Conservation (phyloP, 768 basidiomycete genomes). For the Psilocybe subaeruginosa region DNA sequence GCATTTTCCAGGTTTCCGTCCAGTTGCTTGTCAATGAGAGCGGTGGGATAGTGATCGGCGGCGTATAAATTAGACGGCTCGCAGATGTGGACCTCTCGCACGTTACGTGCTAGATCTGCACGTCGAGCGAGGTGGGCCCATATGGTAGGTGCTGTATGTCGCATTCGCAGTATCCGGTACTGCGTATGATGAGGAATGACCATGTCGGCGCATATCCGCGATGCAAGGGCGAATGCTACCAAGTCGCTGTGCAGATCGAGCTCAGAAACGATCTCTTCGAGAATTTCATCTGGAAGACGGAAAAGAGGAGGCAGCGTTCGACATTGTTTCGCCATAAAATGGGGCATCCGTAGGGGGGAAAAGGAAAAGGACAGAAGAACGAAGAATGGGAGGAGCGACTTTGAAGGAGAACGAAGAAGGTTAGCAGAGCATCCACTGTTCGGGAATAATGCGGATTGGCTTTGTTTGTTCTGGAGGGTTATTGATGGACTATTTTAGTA, state of each 20-base stretch:
- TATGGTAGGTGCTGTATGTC: constrained; percentile 39
- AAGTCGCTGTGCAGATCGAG: constrained; percentile 44
- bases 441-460: constrained; percentile 20
- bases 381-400: constrained; percentile 17
- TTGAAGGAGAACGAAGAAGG: constrained; percentile 18
- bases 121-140: constrained; percentile 56
- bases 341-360: constrained; percentile 22
- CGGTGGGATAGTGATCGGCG: constrained; percentile 44
- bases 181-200: constrained; percentile 52
- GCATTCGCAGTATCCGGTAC: constrained; percentile 51
- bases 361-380: constrained; percentile 15
- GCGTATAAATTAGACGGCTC: constrained; percentile 37
- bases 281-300: constrained; percentile 47
- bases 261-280: constrained; percentile 49
- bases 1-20: constrained; percentile 27
- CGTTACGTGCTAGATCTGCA: constrained; percentile 48
- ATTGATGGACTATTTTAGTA: constrained; percentile 17
- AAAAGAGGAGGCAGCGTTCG: constrained; percentile 30
- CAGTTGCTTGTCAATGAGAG: constrained; percentile 32
- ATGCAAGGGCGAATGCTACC: constrained; percentile 46
- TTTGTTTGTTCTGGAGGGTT: constrained; percentile 15
- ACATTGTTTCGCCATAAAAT: constrained; percentile 21
- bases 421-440: constrained; percentile 13
- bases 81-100: constrained; percentile 49
- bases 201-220: constrained; percentile 35